Evolutionary conservation across 805 yeast genomes (phyloP).

Genomic region (Maudiozyma barnettii): DNA sequence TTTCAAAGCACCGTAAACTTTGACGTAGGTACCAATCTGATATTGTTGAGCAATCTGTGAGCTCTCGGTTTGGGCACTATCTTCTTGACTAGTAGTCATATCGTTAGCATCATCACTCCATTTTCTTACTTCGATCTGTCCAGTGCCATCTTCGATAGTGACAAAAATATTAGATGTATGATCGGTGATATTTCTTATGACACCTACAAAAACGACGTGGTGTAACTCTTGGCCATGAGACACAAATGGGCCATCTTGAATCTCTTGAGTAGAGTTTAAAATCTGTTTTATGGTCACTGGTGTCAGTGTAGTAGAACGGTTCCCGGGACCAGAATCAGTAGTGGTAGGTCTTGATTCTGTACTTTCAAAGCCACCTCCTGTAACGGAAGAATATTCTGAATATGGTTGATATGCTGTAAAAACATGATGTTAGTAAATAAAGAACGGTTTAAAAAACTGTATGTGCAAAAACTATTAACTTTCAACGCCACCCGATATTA

Average conservation of each 20-base stretch:
- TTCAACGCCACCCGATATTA: too few species aligned
- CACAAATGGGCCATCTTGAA: constrained; percentile 60
- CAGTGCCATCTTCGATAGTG: constrained; percentile 74
- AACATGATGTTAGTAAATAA: background rate
- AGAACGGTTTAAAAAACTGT: too few species aligned
- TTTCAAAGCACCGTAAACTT: constrained; percentile 45
- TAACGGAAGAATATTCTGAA: constrained; percentile 24
- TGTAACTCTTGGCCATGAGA: constrained; percentile 51
- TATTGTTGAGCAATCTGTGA: constrained; percentile 30
- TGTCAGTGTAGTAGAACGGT: constrained; percentile 30
- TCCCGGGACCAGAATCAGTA: constrained; percentile 11
- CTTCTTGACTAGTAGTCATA: constrained; percentile 24
- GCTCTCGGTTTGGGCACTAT: constrained; percentile 9
- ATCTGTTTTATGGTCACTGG: constrained; percentile 74
- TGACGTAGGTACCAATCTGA: constrained; percentile 48
- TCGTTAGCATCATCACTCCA: constrained; percentile 44
- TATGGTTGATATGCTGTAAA: constrained; percentile 26
- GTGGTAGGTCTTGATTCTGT: constrained; percentile 20
- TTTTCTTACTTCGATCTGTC: constrained; percentile 50
- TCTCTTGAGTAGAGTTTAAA: constrained; percentile 46
- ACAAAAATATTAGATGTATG: constrained; percentile 46
- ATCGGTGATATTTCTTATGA: constrained; percentile 54
- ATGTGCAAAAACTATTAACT: too few species aligned
- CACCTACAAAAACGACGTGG: constrained; percentile 59
- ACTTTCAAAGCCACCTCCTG: constrained; percentile 27